These are phyloP conservation scores for Planoprotostelium fungivorum DNA, from an alignment of 78 protist genomes.

Conservation along the genomic window DNA sequence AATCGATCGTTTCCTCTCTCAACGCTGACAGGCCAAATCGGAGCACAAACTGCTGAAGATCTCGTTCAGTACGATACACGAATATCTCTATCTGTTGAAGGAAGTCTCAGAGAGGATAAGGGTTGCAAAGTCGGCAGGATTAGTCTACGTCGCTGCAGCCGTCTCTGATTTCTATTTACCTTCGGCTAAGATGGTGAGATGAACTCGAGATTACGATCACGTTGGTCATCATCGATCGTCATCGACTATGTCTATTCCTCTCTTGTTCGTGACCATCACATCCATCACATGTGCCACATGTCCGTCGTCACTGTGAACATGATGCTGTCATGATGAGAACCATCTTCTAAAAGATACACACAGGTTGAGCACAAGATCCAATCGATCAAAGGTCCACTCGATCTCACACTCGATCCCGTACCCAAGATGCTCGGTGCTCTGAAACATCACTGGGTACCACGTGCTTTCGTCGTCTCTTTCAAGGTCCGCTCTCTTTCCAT, in stretches of 20 bases:
- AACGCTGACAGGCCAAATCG: background rate
- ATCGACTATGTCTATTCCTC: background rate
- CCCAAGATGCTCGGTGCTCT: slow-evolving; percentile 34
- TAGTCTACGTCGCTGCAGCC: slow-evolving; percentile 76
- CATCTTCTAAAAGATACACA: too few species aligned
- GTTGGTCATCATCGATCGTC: background rate
- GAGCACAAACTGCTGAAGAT: slow-evolving; percentile 8
- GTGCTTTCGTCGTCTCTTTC: slow-evolving; percentile 51
- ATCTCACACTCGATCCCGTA: slow-evolving; percentile 31
- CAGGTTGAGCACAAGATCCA: slow-evolving; percentile 59
- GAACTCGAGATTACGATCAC: background rate
- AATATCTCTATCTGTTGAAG: slow-evolving; percentile 49
- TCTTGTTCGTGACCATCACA: background rate
- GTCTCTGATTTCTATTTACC: slow-evolving; percentile 77
- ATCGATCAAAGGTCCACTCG: slow-evolving; percentile 34
- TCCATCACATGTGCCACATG: too few species aligned
- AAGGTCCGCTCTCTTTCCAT: slow-evolving; percentile 13
- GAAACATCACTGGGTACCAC: slow-evolving; percentile 41
- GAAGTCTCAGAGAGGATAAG: slow-evolving; percentile 10
- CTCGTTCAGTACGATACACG: slow-evolving; percentile 56
- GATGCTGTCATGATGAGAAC: too few species aligned
- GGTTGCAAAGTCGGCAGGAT: slow-evolving; percentile 4
- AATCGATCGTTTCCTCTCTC: background rate
- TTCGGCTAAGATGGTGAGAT: slow-evolving; percentile 15
- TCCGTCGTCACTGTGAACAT: too few species aligned